Conservation (phyloP, 306 rosid genomes). For the Alnus glutinosa region DNA sequence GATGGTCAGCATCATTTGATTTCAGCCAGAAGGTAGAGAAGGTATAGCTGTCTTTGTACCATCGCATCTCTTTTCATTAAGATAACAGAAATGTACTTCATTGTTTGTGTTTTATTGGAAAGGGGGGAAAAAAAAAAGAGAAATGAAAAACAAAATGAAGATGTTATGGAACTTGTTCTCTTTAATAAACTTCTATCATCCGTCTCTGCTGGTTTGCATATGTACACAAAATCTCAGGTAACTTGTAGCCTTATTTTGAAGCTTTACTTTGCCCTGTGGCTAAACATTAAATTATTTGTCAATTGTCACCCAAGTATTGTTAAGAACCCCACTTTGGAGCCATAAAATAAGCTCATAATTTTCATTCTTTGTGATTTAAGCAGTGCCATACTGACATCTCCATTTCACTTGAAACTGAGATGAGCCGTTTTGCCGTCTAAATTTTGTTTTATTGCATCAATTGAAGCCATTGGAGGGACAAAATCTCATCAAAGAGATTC, state of each 20-base stretch:
- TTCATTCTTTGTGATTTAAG: not conserved
- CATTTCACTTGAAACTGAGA: no score
- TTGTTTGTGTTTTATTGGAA: not conserved
- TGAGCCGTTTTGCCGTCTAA: no score
- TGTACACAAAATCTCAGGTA: not conserved
- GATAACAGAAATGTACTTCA: conserved; percentile 9
- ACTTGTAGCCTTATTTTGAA: not conserved
- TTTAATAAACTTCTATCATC: not conserved
- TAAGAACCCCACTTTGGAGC: not conserved
- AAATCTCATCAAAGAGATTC: conserved; percentile 6
- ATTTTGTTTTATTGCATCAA: no score
- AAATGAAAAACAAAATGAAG: not conserved
- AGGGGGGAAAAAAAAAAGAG: not conserved
- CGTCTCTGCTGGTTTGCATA: not conserved
- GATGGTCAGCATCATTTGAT: not conserved
- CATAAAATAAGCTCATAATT: not conserved
- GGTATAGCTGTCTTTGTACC: not conserved
- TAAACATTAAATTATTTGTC: not conserved
- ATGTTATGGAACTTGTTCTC: conserved; percentile 4
- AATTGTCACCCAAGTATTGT: not conserved
- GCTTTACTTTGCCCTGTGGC: not conserved
- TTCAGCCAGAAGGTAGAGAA: not conserved
- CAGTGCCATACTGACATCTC: no score
- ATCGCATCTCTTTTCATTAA: not conserved
- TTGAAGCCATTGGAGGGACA: not conserved